A percentile compares a stretch with the other conserved stretches of the same genome.
Evolutionary conservation across 2,329 filamentous ascomycete genomes (phyloP).

Genomic region (Venturia asperata): DNA sequence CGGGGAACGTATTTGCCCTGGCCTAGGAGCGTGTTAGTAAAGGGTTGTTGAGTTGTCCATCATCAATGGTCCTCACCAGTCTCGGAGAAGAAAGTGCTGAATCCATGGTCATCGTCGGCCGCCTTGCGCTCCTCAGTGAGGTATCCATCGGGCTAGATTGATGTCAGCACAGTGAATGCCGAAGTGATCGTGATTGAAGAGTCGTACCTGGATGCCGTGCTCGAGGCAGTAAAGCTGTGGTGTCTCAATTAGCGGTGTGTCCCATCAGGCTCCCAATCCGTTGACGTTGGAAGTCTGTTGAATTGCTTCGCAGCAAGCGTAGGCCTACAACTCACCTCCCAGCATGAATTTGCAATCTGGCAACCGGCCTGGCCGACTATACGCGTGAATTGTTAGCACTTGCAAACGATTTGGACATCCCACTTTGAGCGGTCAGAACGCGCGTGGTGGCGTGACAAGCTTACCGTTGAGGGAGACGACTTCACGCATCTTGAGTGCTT

Average conservation of each 20-base stretch:
- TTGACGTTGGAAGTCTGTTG: conserved; percentile 30
- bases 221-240: conserved; percentile 96
- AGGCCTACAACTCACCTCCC: conserved; percentile 72
- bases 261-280: conserved; percentile 27
- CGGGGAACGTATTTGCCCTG: conserved; percentile 98
- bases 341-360: conserved; percentile 99
- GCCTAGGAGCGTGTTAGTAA: conserved; percentile 48
- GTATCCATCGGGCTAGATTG: conserved; percentile 86
- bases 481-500: conserved; percentile 45
- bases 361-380: conserved; percentile 99
- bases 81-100: conserved; percentile 99
- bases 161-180: conserved; percentile 24
- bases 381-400: conserved; percentile 49
- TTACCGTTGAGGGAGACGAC: conserved; percentile 98
- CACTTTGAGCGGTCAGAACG: conserved; percentile 38
- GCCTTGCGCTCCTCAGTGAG: conserved; percentile 97
- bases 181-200: conserved; percentile 19
- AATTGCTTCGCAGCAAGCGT: conserved; percentile 20
- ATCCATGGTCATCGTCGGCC: conserved; percentile 87
- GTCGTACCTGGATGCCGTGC: conserved; percentile 89
- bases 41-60: conserved; percentile 22
- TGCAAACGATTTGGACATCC: conserved; percentile 23
- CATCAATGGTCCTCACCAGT: conserved; percentile 62
- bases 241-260: conserved; percentile 29
- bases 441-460: conserved; percentile 35